Evolutionary conservation across 352 stramenopile genomes (phyloP).

Genomic region (Stephanocyclus meneghinianus): DNA sequence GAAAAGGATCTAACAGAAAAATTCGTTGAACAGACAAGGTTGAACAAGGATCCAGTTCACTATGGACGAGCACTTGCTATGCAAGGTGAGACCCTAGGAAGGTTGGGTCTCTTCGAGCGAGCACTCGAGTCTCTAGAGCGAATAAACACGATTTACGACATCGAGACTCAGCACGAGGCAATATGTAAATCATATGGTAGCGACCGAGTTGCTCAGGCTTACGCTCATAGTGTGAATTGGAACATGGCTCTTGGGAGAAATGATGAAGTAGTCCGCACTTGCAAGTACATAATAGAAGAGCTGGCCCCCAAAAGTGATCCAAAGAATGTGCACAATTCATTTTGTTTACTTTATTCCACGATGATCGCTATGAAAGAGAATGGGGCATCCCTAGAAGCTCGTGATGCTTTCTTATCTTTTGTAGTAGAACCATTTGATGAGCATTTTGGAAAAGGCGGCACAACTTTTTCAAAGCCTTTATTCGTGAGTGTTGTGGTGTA

Average conservation of each 20-base stretch:
- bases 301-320: conserved; percentile 57
- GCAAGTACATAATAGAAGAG: conserved; percentile 53
- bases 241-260: conserved; percentile 41
- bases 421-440: conserved; percentile 55
- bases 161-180: conserved; percentile 50
- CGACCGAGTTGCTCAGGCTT: conserved; percentile 55
- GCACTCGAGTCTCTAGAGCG: conserved; percentile 44
- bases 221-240: conserved; percentile 63
- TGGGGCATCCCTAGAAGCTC: conserved; percentile 42
- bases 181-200: conserved; percentile 64
- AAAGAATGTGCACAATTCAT: conserved; percentile 62
- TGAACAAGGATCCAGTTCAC: conserved; percentile 61
- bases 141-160: conserved; percentile 62
- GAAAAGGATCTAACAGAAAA: conserved; percentile 53
- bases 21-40: conserved; percentile 62
- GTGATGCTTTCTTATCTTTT: conserved; percentile 43
- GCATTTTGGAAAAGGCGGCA: conserved; percentile 46
- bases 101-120: conserved; percentile 57
- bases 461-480: conserved; percentile 52
- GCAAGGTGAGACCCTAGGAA: conserved; percentile 52
- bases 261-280: conserved; percentile 37
- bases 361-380: conserved; percentile 61
- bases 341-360: conserved; percentile 55
- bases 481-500: conserved; percentile 11
- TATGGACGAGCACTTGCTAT: conserved; percentile 65